Base-by-base conservation (phyloP, 164 flowering plant species). In the Berberis thunbergii region DNA sequence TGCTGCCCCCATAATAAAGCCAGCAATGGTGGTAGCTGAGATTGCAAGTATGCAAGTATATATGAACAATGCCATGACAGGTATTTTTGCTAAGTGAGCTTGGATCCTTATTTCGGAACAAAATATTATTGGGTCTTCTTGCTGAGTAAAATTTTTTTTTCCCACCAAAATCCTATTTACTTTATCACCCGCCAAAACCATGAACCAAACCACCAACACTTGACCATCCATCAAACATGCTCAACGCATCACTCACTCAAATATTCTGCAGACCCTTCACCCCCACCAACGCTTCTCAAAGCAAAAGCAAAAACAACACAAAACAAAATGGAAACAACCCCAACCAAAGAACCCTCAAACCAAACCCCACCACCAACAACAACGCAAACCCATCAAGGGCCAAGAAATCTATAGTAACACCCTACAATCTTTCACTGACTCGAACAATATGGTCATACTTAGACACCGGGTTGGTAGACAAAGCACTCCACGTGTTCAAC, bases 401-500 rank as follows among this genome's bases (percentile, higher is more conserved):
- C 54, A 63, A 13, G 5, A 69, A 42, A 13, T n/a, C 58, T 39
- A 6, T 61, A 49, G 43, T 40, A 45, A 63, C 38, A 42, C 43
- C 13, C 13, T 46, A 61, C 8, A 38, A 58, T 54, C 52, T 62
- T 38, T 62, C 70, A 1, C 64, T 69, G 4, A 67, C 75, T 7
- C 70, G 61, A 5, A 57, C 73, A 63, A 68, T 82, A 8, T 41
- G 49, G 9, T 39, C 61, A 9, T 70, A 63, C 12, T 63, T 77
- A 2, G 70, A 78, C 11, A 70, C 75, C 10, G 86, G 94, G 62
- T 48, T 39, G 11, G 55, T 83, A 60, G 80, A 78, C n/a, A 49
- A 70, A 57, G 91, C 88, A 40, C 75, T 78, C 69, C 6, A 64
- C 7, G 55, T 84, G 81, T 86, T 88, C 57, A 85, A 88, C 8